phyloP scores from a whole-genome alignment of 441 rosid genomes.

The Flueggea neowawraea region DNA sequence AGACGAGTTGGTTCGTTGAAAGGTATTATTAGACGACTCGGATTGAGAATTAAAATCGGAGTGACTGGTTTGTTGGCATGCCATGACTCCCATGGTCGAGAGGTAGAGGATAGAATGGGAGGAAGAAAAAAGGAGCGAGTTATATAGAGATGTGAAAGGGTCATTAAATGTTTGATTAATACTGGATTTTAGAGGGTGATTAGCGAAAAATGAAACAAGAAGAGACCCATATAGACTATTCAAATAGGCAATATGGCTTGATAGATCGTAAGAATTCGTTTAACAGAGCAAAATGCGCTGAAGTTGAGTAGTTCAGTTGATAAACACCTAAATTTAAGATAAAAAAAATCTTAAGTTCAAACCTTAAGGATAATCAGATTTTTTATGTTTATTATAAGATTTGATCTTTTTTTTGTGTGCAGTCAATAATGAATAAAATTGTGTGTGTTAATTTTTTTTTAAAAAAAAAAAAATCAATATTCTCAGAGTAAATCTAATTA shows the following conservation, averaged over 20 bases:
- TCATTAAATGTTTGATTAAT: neutral
- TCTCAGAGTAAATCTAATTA: too few relatives aligned
- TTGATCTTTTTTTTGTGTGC: too few relatives aligned
- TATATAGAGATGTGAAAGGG: conserved; percentile 15
- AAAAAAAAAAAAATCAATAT: too few relatives aligned
- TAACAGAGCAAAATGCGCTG: too few relatives aligned
- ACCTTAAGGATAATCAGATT: too few relatives aligned
- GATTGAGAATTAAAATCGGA: conserved; percentile 26
- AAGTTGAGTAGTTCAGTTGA: too few relatives aligned
- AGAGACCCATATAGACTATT: conserved; percentile 10
- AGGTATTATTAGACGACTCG: neutral
- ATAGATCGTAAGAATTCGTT: too few relatives aligned
- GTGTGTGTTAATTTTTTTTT: too few relatives aligned
- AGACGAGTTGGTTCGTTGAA: conserved; percentile 8
- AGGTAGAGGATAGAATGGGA: conserved; percentile 3
- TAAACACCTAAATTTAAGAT: too few relatives aligned
- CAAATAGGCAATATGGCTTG: neutral
- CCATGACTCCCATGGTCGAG: conserved; percentile 20
- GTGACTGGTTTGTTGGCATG: conserved; percentile 17
- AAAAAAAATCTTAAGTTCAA: too few relatives aligned
- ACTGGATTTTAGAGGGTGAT: conserved; percentile 3
- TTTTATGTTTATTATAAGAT: too few relatives aligned
- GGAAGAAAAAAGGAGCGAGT: conserved; percentile 18
- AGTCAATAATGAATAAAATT: too few relatives aligned
- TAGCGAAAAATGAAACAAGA: conserved; percentile 16